A percentile compares a stretch with the other conserved stretches of the same genome.
Conservation (phyloP, 257 asterid species). For the Perilla frutescens region DNA sequence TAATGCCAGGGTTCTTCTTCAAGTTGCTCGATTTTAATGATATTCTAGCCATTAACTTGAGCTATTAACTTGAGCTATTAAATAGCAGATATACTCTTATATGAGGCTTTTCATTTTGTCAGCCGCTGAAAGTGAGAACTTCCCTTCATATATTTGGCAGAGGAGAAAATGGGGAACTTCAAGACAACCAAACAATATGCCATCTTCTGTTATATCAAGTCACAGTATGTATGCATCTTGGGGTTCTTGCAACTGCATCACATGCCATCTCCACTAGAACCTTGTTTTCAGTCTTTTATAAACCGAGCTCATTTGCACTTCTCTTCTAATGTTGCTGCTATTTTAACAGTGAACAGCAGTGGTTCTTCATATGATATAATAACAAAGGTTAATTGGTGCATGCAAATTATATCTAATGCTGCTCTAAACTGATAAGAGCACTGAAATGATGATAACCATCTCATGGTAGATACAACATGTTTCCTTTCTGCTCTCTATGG, state of each 20-base stretch:
- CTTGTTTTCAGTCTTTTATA: conserved; percentile 86
- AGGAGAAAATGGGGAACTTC: conserved; percentile 94
- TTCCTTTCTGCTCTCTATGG: background rate
- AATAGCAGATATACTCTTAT: background rate
- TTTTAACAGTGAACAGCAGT: background rate
- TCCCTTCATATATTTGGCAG: conserved; percentile 50
- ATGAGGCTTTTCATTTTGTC: conserved; percentile 6
- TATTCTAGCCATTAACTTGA: conserved; percentile 28
- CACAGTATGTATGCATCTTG: conserved; percentile 92
- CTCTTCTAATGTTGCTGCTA: background rate
- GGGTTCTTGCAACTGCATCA: conserved; percentile 98
- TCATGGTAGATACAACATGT: conserved; percentile 10
- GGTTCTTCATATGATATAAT: background rate
- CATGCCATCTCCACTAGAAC: conserved; percentile 93
- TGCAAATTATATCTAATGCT: conserved; percentile 12
- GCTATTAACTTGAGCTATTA: background rate
- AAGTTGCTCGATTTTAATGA: conserved; percentile 37
- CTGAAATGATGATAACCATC: conserved; percentile 3
- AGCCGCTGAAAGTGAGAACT: conserved; percentile 21
- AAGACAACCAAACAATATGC: conserved; percentile 88
- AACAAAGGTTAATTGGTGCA: conserved; percentile 7
- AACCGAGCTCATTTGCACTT: conserved; percentile 72
- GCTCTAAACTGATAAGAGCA: no score
- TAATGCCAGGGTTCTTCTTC: conserved; percentile 57
- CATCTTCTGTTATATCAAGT: conserved; percentile 97